Percentiles rank a stretch among this genome's conserved stretches.
Evolutionary conservation across 768 basidiomycete species (phyloP).

Genomic region (Leccinum imitatum): DNA sequence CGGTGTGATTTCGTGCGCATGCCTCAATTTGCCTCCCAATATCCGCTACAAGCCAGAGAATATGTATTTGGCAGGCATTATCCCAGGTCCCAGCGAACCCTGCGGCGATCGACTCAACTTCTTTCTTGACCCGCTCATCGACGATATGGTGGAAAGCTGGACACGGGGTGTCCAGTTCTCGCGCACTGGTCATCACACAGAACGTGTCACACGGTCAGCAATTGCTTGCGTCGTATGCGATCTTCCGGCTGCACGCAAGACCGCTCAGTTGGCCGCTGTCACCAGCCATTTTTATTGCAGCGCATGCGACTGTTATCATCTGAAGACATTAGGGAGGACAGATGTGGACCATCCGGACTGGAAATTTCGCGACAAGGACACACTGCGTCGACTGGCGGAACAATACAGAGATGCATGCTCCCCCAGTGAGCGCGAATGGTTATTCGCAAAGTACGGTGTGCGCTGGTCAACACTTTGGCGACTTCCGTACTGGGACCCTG

Average conservation of each 20-base stretch:
- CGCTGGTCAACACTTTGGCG: not conserved
- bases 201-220: constrained; percentile 6
- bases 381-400: not conserved
- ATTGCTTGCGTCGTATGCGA: constrained; percentile 28
- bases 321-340: not conserved
- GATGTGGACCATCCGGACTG: not conserved
- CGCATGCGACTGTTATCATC: constrained; percentile 26
- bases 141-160: constrained; percentile 24
- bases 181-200: constrained; percentile 12
- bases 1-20: constrained; percentile 34
- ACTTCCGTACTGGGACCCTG: not conserved
- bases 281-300: constrained; percentile 32
- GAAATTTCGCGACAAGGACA: constrained; percentile 3
- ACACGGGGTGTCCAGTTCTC: constrained; percentile 3
- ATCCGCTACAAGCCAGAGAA: constrained; percentile 6
- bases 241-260: constrained; percentile 32
- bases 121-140: constrained; percentile 31
- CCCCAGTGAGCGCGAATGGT: not conserved
- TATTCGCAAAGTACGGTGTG: not conserved
- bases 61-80: constrained; percentile 13
- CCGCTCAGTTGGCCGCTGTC: constrained; percentile 24
- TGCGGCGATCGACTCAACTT: constrained; percentile 29
- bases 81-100: constrained; percentile 33
- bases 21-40: constrained; percentile 34
- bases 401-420: not conserved